Evolutionary conservation across 2,329 filamentous ascomycete genomes (phyloP).

Genomic region (Herpotrichia juniperi): DNA sequence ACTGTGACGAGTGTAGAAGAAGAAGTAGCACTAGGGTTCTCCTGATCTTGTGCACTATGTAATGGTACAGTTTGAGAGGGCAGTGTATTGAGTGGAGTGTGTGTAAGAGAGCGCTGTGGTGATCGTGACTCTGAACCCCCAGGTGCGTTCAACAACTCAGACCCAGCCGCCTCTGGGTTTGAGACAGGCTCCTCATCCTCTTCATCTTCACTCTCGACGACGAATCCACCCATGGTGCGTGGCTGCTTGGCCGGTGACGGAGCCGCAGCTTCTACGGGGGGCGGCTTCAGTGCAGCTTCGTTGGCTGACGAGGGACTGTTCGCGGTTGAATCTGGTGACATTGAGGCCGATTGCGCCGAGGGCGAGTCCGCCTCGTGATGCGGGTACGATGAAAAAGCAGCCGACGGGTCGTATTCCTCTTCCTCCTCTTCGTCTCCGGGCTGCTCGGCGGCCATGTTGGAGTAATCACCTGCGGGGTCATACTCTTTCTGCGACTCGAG

Average conservation of each 20-base stretch:
- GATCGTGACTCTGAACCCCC: constrained; percentile 55
- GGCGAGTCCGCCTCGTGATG: constrained; percentile 8
- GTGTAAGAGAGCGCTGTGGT: constrained; percentile 61
- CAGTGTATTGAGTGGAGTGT: constrained; percentile 61
- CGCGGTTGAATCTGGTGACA: constrained; percentile 33
- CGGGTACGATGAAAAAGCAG: constrained; percentile 31
- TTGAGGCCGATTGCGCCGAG: constrained; percentile 34
- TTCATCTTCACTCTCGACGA: constrained; percentile 67
- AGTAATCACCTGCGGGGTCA: constrained; percentile 47
- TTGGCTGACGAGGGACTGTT: constrained; percentile 30
- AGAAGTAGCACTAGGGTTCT: constrained; percentile 43
- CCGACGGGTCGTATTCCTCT: constrained; percentile 48
- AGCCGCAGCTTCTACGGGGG: constrained; percentile 30
- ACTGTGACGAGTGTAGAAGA: constrained; percentile 44
- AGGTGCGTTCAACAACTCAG: constrained; percentile 56
- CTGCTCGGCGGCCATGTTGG: constrained; percentile 53
- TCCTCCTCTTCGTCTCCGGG: constrained; percentile 42
- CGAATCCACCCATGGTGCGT: constrained; percentile 65
- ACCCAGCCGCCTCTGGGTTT: constrained; percentile 55
- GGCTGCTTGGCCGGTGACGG: constrained; percentile 49
- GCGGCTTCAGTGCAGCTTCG: constrained; percentile 30
- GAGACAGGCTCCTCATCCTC: constrained; percentile 57
- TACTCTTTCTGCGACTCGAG: constrained; percentile 55
- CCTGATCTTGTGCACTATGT: constrained; percentile 63
- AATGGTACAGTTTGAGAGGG: constrained; percentile 65